A percentile compares a stretch with the other conserved stretches of the same genome.
These are phyloP conservation scores for Diaporthe vaccinii DNA, from an alignment of 2,329 filamentous ascomycete species.

Conservation along the genomic window DNA sequence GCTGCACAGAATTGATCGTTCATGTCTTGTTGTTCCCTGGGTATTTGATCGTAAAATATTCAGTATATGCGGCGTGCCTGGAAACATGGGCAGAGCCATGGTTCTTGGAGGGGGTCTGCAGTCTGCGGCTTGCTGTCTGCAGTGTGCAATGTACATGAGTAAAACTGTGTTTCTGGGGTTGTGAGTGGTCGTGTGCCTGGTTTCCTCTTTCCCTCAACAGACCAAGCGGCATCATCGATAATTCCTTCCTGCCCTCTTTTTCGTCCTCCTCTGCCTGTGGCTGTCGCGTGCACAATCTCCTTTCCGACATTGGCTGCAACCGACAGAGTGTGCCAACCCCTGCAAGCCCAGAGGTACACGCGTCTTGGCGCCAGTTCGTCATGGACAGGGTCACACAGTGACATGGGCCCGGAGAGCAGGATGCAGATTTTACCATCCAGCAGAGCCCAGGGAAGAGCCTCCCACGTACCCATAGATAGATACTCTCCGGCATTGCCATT, in stretches of 20 bases:
- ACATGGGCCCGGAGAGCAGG: conserved; percentile 6
- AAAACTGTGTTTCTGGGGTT: background rate
- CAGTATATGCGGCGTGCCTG: background rate
- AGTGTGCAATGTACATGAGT: background rate
- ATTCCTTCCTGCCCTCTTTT: background rate
- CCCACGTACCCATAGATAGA: background rate
- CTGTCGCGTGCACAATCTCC: conserved; percentile 36
- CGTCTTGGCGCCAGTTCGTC: conserved; percentile 15
- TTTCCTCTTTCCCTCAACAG: background rate
- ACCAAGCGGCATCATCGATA: conserved; percentile 6
- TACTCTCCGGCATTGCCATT: background rate
- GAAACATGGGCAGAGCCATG: background rate
- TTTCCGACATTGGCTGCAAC: conserved; percentile 29
- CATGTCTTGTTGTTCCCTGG: background rate
- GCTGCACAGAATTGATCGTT: background rate
- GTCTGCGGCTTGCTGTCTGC: background rate
- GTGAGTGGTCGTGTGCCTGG: conserved; percentile 3
- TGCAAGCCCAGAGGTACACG: conserved; percentile 6
- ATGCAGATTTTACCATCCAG: background rate
- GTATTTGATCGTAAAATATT: background rate
- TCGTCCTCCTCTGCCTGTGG: background rate
- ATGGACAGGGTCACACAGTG: conserved; percentile 10
- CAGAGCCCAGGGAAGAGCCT: background rate
- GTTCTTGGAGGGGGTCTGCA: background rate
- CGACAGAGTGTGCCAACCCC: background rate